A percentile compares a stretch with the other conserved stretches of the same genome.
Evolutionary conservation across 2,329 filamentous ascomycete species (phyloP).

Genomic region (Penicillium sp.): DNA sequence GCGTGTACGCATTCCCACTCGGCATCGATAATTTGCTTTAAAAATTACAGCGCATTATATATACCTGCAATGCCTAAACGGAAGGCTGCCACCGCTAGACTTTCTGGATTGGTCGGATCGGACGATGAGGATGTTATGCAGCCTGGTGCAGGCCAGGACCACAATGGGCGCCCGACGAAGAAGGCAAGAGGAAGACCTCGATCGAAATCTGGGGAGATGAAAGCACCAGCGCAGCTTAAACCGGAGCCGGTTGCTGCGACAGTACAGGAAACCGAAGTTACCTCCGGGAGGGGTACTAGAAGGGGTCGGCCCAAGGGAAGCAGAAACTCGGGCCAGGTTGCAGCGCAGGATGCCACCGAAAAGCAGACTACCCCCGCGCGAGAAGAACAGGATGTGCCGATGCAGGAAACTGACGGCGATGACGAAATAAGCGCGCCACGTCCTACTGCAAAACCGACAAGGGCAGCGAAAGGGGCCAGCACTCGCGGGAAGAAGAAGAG

Average conservation of each 20-base stretch:
- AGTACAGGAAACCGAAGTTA: slow-evolving; percentile 26
- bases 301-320: slow-evolving; percentile 41
- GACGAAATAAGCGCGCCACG: slow-evolving; percentile 33
- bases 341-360: slow-evolving; percentile 33
- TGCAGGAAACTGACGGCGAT: slow-evolving; percentile 31
- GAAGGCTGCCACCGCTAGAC: slow-evolving; percentile 44
- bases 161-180: slow-evolving; percentile 44
- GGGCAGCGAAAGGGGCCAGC: slow-evolving; percentile 27
- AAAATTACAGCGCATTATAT: slow-evolving; percentile 12
- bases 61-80: slow-evolving; percentile 43
- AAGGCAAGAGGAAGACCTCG: slow-evolving; percentile 44
- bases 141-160: slow-evolving; percentile 30
- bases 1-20: slow-evolving; percentile 2
- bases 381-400: slow-evolving; percentile 33
- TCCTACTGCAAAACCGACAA: slow-evolving; percentile 23
- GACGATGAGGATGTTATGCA: slow-evolving; percentile 50
- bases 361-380: slow-evolving; percentile 52
- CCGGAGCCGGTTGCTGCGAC: slow-evolving; percentile 28
- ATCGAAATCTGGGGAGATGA: slow-evolving; percentile 49
- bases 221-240: slow-evolving; percentile 36
- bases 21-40: neutral
- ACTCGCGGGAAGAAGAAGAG: slow-evolving; percentile 33
- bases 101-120: slow-evolving; percentile 54
- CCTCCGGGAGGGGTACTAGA: slow-evolving; percentile 26
- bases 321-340: slow-evolving; percentile 32